phyloP scores from a whole-genome alignment of 225 moss, liverwort and hornwort genomes.

The Rhytidiadelphus loreus region DNA sequence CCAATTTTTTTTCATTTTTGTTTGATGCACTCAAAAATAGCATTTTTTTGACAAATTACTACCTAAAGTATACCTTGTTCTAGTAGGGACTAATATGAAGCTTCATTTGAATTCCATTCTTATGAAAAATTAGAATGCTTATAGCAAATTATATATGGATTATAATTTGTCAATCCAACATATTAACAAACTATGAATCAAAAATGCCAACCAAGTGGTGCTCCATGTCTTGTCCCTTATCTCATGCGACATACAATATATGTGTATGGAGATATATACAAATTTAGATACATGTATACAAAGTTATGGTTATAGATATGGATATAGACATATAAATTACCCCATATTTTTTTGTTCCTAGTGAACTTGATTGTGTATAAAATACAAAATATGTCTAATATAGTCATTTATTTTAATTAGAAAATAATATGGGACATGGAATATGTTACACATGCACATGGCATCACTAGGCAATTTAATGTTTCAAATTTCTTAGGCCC shows the following conservation, averaged over 20 bases:
- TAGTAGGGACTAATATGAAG: neutral
- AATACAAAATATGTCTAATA: neutral
- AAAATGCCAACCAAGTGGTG: neutral
- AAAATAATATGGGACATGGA: neutral
- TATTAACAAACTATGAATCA: neutral
- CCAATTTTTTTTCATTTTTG: neutral
- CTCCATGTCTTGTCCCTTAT: neutral
- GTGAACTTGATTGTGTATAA: neutral
- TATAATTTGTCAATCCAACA: neutral
- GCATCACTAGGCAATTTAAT: too few species aligned
- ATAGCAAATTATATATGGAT: neutral
- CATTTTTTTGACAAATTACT: neutral
- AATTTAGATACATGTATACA: neutral
- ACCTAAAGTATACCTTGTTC: neutral
- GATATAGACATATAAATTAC: neutral
- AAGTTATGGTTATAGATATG: rapidly evolving
- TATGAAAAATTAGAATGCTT: neutral
- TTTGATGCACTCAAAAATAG: neutral
- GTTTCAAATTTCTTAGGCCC: too few species aligned
- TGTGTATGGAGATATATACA: neutral
- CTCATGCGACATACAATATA: neutral
- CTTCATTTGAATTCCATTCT: neutral
- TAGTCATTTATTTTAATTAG: neutral
- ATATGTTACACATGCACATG: rapidly evolving
- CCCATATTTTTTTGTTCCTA: neutral